Evolutionary conservation across 169 alveolate species (phyloP).

Genomic region (Neospora caninum): DNA sequence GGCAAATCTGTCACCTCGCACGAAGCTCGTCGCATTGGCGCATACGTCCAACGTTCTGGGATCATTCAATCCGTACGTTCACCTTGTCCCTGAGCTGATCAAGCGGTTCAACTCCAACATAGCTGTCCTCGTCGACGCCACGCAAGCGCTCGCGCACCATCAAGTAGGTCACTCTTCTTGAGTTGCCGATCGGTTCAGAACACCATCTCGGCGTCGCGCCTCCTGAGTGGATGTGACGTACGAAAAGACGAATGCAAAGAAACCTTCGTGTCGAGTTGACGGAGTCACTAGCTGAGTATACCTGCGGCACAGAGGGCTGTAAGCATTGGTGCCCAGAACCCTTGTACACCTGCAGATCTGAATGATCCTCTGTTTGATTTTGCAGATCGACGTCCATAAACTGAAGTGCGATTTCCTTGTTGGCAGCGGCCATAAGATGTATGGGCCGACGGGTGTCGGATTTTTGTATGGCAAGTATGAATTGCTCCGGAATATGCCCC

Average conservation of each 20-base stretch:
- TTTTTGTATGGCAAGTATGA: conserved; percentile 67
- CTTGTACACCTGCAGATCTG: not conserved
- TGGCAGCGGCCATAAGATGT: conserved; percentile 75
- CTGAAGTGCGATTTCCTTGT: conserved; percentile 70
- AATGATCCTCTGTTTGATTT: not conserved
- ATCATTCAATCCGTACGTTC: conserved; percentile 34
- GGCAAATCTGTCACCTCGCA: conserved; percentile 54
- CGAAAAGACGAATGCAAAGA: too few relatives aligned
- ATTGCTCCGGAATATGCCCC: conserved; percentile 68
- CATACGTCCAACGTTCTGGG: conserved; percentile 70
- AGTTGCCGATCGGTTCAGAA: not conserved
- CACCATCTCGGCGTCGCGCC: not conserved
- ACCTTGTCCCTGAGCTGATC: not conserved
- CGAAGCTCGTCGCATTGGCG: conserved; percentile 63
- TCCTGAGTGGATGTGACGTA: too few relatives aligned
- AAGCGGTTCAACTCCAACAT: not conserved
- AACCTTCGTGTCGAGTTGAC: too few relatives aligned
- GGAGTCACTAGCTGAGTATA: too few relatives aligned
- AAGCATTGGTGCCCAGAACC: too few relatives aligned
- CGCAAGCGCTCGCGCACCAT: conserved; percentile 70
- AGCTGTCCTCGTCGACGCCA: conserved; percentile 65
- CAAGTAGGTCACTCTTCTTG: conserved; percentile 18
- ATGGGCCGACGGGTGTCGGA: conserved; percentile 71
- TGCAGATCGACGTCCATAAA: conserved; percentile 63
- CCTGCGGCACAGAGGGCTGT: too few relatives aligned